These are phyloP conservation scores for Raphanus raphanistrum DNA, from an alignment of 345 rosid genomes.

Conservation along the genomic window DNA sequence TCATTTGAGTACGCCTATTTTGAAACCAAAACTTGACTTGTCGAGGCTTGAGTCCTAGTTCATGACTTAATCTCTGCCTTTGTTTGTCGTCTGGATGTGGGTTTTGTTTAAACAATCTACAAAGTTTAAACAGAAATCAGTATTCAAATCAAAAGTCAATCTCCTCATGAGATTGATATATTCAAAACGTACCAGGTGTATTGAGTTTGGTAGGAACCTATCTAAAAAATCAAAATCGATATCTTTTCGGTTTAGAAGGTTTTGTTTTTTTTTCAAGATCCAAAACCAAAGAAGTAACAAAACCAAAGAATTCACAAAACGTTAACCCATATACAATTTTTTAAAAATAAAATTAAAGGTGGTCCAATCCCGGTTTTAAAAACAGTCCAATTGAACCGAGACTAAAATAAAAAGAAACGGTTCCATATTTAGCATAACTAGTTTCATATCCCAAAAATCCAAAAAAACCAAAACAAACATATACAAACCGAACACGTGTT, in stretches of 20 bases:
- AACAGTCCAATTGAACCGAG: not conserved
- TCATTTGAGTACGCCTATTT: slow-evolving; percentile 95
- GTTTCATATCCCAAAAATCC: not conserved
- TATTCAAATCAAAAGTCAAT: not conserved
- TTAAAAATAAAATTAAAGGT: not conserved
- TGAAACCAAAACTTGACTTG: slow-evolving; percentile 99
- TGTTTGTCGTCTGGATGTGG: slow-evolving; percentile 99
- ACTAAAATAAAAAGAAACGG: not conserved
- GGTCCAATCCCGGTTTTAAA: not conserved
- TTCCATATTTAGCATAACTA: not conserved
- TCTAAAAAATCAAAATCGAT: not conserved
- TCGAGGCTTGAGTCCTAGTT: slow-evolving; percentile 86
- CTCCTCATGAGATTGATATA: slow-evolving; percentile 1
- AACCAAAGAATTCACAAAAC: not conserved
- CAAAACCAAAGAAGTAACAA: not conserved
- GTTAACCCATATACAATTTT: not conserved
- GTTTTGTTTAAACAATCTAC: slow-evolving; percentile 85
- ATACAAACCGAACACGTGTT: not conserved
- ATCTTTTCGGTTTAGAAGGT: not conserved
- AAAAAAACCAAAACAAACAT: not conserved
- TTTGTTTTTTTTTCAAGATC: not conserved
- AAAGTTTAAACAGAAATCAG: not conserved
- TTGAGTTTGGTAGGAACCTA: not conserved
- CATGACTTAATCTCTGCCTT: slow-evolving; percentile 77
- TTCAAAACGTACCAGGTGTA: not conserved